A percentile compares a stretch with the other conserved stretches of the same genome.
Conservation (phyloP, 2,329 filamentous ascomycete species). For the Chrysosporium queenslandicum region DNA sequence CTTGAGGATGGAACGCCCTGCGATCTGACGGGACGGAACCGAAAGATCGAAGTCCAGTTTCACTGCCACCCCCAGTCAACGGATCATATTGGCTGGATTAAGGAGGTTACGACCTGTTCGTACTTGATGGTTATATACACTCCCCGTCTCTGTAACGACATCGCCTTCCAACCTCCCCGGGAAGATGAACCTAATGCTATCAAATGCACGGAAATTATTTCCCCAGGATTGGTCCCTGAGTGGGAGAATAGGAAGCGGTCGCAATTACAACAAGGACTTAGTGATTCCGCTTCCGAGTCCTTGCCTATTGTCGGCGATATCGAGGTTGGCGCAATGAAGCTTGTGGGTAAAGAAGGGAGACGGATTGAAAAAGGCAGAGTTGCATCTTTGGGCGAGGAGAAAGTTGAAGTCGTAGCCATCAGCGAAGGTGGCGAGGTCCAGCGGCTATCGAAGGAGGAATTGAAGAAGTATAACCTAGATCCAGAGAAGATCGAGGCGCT, state of each 20-base stretch:
- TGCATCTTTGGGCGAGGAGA: slow-evolving; percentile 40
- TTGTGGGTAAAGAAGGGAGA: slow-evolving; percentile 47
- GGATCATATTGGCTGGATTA: slow-evolving; percentile 80
- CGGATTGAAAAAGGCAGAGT: slow-evolving; percentile 50
- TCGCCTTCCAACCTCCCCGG: slow-evolving; percentile 73
- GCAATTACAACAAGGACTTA: slow-evolving; percentile 26
- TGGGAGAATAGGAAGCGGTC: slow-evolving; percentile 36
- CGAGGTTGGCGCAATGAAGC: slow-evolving; percentile 47
- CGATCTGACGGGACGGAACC: slow-evolving; percentile 70
- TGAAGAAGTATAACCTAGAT: slow-evolving; percentile 58
- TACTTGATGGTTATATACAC: slow-evolving; percentile 93
- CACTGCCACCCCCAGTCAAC: slow-evolving; percentile 67
- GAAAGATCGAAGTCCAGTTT: slow-evolving; percentile 71
- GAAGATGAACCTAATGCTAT: slow-evolving; percentile 68
- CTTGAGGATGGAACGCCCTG: slow-evolving; percentile 71
- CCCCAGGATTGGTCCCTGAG: slow-evolving; percentile 43
- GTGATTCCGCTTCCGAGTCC: slow-evolving; percentile 19
- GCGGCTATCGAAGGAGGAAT: slow-evolving; percentile 53
- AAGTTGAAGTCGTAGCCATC: slow-evolving; percentile 42
- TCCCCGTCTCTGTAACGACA: slow-evolving; percentile 74
- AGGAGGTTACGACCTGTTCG: slow-evolving; percentile 80
- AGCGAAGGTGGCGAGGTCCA: slow-evolving; percentile 54
- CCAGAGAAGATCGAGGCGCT: slow-evolving; percentile 59
- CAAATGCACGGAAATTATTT: slow-evolving; percentile 61
- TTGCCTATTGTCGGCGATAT: slow-evolving; percentile 46